These are phyloP conservation scores for Lactuca sativa DNA, from an alignment of 129 eudicot genomes.

Conservation along the genomic window DNA sequence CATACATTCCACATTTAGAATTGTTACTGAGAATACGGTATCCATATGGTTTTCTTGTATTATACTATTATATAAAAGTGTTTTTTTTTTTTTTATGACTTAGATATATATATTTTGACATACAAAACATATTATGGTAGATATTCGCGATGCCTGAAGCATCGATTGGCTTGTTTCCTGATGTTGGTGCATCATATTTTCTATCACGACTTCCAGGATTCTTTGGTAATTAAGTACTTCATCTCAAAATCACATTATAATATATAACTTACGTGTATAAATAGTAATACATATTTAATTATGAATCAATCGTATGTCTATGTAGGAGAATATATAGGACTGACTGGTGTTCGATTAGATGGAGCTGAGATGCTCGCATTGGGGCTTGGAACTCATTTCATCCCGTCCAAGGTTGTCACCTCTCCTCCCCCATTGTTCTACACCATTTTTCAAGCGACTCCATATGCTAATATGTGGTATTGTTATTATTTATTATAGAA, in stretches of 20 bases:
- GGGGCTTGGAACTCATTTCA: slow-evolving; percentile 66
- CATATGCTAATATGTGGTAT: not conserved
- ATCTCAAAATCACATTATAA: not conserved
- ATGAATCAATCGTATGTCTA: not conserved
- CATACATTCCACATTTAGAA: slow-evolving; percentile 44
- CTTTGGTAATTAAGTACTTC: slow-evolving; percentile 41
- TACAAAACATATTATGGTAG: slow-evolving; percentile 14
- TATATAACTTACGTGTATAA: not conserved
- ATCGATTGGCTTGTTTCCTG: slow-evolving; percentile 45
- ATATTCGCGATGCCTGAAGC: slow-evolving; percentile 62
- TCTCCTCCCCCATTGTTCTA: not conserved
- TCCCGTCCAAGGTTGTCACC: slow-evolving; percentile 44
- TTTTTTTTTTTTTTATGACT: not conserved
- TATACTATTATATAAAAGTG: not conserved
- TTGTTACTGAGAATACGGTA: slow-evolving; percentile 60
- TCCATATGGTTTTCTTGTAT: not conserved
- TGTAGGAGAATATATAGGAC: slow-evolving; percentile 53
- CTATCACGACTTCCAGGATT: slow-evolving; percentile 48
- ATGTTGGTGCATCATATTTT: slow-evolving; percentile 52
- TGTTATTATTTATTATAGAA: slow-evolving; percentile 21
- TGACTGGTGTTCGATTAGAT: slow-evolving; percentile 50
- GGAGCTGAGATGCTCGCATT: slow-evolving; percentile 53
- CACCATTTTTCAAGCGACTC: not conserved
- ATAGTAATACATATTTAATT: not conserved
- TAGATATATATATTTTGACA: not conserved